A percentile compares a stretch with the other conserved stretches of the same genome.
These are phyloP conservation scores for Alternaria arbusti DNA, from an alignment of 2,329 filamentous ascomycete species.

Conservation along the genomic window DNA sequence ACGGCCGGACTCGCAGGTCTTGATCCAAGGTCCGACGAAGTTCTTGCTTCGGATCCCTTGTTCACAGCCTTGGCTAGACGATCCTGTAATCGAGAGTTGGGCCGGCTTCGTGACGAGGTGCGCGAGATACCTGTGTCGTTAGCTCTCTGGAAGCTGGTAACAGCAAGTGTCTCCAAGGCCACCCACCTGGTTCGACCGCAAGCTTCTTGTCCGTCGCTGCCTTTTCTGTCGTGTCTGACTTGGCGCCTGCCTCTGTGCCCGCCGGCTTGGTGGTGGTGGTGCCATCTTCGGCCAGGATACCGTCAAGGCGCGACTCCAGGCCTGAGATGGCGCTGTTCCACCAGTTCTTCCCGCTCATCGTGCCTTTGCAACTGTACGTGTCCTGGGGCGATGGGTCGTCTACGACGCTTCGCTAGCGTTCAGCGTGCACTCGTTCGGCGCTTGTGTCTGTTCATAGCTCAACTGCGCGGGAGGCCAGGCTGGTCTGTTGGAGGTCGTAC, in stretches of 20 bases:
- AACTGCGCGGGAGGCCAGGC: conserved; percentile 38
- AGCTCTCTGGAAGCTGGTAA: conserved; percentile 19
- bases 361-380: conserved; percentile 4
- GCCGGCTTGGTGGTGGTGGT: conserved; percentile 56
- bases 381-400: neutral
- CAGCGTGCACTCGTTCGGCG: conserved; percentile 39
- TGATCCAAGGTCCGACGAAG: conserved; percentile 59
- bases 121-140: conserved; percentile 60
- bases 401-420: conserved; percentile 26
- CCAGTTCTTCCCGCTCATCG: conserved; percentile 43
- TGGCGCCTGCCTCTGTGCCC: conserved; percentile 46
- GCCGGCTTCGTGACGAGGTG: conserved; percentile 68
- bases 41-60: conserved; percentile 63
- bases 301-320: conserved; percentile 91
- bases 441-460: conserved; percentile 40
- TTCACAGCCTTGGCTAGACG: conserved; percentile 86
- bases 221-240: conserved; percentile 39
- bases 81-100: conserved; percentile 86
- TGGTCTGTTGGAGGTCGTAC: conserved; percentile 29
- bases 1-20: conserved; percentile 58
- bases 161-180: neutral
- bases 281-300: conserved; percentile 83
- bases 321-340: conserved; percentile 83
- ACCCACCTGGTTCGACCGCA: conserved; percentile 43
- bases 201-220: conserved; percentile 35